Percentiles rank a stretch among this genome's conserved stretches.
These are phyloP conservation scores for Venustampulla echinocandica DNA, from an alignment of 495 filamentous ascomycete genomes.

Conservation along the genomic window DNA sequence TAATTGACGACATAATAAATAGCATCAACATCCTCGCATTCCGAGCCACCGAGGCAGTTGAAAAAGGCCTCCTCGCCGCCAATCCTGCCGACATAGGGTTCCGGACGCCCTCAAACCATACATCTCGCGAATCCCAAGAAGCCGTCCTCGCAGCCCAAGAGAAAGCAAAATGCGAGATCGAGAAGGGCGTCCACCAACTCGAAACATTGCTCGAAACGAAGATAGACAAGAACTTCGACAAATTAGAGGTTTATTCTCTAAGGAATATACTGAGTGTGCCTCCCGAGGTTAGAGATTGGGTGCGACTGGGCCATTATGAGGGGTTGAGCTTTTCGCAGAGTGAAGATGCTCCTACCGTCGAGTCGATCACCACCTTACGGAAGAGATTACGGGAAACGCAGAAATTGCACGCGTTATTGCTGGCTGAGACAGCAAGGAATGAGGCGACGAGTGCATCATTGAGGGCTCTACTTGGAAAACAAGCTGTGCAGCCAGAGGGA, in stretches of 20 bases:
- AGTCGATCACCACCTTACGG: constrained; percentile 60
- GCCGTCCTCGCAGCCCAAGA: constrained; percentile 21
- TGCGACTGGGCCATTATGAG: constrained; percentile 80
- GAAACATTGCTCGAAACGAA: constrained; percentile 86
- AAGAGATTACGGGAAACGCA: constrained; percentile 72
- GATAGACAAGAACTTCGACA: constrained; percentile 71
- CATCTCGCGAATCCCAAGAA: constrained; percentile 41
- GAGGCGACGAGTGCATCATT: constrained; percentile 60
- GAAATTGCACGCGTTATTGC: constrained; percentile 66
- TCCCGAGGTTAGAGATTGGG: constrained; percentile 62
- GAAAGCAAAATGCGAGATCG: constrained; percentile 66
- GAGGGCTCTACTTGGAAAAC: constrained; percentile 42
- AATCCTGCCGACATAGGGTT: constrained; percentile 73
- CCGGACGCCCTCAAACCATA: constrained; percentile 36
- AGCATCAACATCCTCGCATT: constrained; percentile 84
- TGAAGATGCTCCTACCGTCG: constrained; percentile 44
- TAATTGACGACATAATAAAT: constrained; percentile 98
- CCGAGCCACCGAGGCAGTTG: constrained; percentile 72
- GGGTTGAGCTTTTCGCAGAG: constrained; percentile 25
- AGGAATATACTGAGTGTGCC: constrained; percentile 80
- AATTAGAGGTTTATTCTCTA: constrained; percentile 74
- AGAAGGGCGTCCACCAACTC: constrained; percentile 82
- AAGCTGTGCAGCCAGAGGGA: constrained; percentile 15
- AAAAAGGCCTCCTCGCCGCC: constrained; percentile 64
- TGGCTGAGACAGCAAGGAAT: constrained; percentile 69